phyloP scores from a whole-genome alignment of 768 basidiomycete genomes.

The Heimioporus sp. region DNA sequence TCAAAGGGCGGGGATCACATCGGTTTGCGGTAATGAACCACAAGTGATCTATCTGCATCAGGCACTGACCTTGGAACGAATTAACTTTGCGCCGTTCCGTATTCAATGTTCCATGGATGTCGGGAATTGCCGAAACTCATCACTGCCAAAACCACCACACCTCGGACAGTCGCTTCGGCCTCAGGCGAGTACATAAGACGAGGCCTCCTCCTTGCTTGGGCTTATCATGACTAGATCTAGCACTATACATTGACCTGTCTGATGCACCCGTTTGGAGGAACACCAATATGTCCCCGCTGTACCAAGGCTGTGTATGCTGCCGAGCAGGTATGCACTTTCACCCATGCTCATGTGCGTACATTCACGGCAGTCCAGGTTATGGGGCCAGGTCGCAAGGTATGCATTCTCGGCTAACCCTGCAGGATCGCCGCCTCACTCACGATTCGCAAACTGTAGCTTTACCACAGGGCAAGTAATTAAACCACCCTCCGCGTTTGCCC shows the following conservation, averaged over 20 bases:
- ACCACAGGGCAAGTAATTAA: slow-evolving; percentile 61
- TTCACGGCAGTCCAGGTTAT: slow-evolving; percentile 49
- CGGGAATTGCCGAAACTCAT: slow-evolving; percentile 16
- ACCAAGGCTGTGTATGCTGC: slow-evolving; percentile 80
- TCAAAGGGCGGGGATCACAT: not conserved
- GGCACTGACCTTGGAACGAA: not conserved
- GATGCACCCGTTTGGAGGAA: slow-evolving; percentile 75
- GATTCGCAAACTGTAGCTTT: slow-evolving; percentile 47
- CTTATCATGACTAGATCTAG: slow-evolving; percentile 9
- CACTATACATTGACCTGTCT: no score
- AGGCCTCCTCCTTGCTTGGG: not conserved
- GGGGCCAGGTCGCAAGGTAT: slow-evolving; percentile 86
- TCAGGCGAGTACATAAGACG: slow-evolving; percentile 9
- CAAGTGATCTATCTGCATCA: no score
- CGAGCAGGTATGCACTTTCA: slow-evolving; percentile 60
- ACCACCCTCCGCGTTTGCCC: not conserved
- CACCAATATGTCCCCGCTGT: slow-evolving; percentile 72
- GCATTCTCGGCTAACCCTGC: slow-evolving; percentile 17
- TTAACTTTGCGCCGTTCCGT: no score
- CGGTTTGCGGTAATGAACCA: not conserved
- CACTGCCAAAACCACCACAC: not conserved
- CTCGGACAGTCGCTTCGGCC: not conserved
- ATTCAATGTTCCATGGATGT: not conserved
- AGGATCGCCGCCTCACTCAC: slow-evolving; percentile 3
- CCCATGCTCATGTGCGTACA: not conserved